A percentile compares a stretch with the other conserved stretches of the same genome.
Evolutionary conservation across 345 rosid genomes (phyloP).

Genomic region (Stellera chamaejasme): DNA sequence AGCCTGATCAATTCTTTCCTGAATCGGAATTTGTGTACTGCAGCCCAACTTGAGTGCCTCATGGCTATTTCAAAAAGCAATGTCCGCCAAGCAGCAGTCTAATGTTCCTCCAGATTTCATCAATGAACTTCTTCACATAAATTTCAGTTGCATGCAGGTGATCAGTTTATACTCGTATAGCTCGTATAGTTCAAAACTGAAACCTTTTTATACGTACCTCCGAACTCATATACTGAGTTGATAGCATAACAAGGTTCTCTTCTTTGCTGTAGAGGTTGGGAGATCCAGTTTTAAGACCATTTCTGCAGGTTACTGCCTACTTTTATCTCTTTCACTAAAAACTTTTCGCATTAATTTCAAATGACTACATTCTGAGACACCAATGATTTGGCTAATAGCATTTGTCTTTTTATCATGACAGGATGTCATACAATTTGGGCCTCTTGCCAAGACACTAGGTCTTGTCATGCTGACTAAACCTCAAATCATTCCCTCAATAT

Average conservation of each 20-base stretch:
- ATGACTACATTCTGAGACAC: neutral
- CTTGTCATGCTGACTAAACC: conserved; percentile 87
- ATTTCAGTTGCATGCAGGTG: conserved; percentile 87
- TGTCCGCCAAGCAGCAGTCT: conserved; percentile 71
- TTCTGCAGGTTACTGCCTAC: conserved; percentile 57
- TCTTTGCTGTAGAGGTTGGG: conserved; percentile 55
- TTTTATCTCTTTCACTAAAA: neutral
- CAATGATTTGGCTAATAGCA: conserved; percentile 4
- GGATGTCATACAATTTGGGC: conserved; percentile 83
- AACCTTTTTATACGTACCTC: neutral
- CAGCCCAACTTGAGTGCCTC: conserved; percentile 88
- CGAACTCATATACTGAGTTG: neutral
- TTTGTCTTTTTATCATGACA: conserved; percentile 15
- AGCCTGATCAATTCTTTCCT: conserved; percentile 2
- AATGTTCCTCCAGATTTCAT: conserved; percentile 60
- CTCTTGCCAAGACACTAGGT: conserved; percentile 87
- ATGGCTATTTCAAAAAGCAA: conserved; percentile 93
- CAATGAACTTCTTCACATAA: conserved; percentile 80
- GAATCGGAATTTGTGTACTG: conserved; percentile 10
- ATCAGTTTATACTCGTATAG: neutral
- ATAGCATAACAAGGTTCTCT: conserved; percentile 11
- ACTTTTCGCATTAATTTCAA: neutral
- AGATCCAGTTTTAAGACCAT: conserved; percentile 79
- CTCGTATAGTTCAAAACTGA: neutral
- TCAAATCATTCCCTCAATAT: conserved; percentile 71